Base-by-base conservation (phyloP, 257 asterid species). In the Catharanthus roseus region DNA sequence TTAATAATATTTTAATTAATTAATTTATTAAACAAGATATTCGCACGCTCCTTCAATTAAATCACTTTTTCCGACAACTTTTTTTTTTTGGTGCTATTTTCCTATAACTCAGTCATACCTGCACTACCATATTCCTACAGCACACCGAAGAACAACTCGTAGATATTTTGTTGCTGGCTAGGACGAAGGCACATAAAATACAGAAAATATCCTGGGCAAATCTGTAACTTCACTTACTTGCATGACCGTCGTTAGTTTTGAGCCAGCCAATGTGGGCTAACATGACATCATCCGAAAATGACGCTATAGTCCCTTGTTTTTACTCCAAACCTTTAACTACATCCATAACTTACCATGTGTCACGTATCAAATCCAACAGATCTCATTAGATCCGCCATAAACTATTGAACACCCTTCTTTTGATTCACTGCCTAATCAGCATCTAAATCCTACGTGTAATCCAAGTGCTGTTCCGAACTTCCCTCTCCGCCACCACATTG, bases 121-220 rank as follows among this genome's bases (percentile, higher is more conserved):
- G 24, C 23, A 1, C 66, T 23, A 56, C 53, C 34, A 42, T 60
- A 58, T 15, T 24, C 58, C 13, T 26, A 23, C 65, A 23, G 28
- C 3, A 26, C 71, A 75, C 12, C 16, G 41, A 6, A 72, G 29
- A 1, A 33, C 39, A 74, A 24, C 77, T 24, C 28, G 70, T 38
- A 72, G 85, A 81, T 81, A 81, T 81, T 77, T 72, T 56, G 51
- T 61, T 68, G 76, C 80, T 63, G 75, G 78, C 75, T 9, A 57
- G 73, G 80, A 67, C 39, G 15, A 11, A 34, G 41, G 41, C 71
- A 54, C 31, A 70, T 3, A 69, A 69, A 24, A 38, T 66, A 6
- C 1, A 8, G 15, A 11, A n/a, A 23, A 10, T 23, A 24, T 4
- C 3, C 18, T 67, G 80, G 80, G n/a, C 69, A 64, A 63, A 49